A percentile compares a stretch with the other conserved stretches of the same genome.
These are phyloP conservation scores for Linnemannia hyalina DNA, from an alignment of 192 early-diverging fungal species.

Conservation along the genomic window DNA sequence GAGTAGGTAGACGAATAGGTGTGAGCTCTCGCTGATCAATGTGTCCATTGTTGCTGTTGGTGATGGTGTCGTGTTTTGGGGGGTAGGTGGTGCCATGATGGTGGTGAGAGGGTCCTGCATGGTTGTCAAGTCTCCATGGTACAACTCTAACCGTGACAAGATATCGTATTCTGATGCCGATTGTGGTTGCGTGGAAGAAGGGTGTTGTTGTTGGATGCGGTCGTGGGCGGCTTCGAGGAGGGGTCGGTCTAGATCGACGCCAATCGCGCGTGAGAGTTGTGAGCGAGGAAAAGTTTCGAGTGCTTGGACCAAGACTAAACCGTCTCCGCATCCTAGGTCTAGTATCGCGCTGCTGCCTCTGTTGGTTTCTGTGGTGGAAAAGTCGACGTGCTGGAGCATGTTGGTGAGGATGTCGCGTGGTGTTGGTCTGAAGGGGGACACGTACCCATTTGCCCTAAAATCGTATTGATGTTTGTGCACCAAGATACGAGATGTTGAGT, in stretches of 20 bases:
- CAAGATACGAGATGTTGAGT: too few species aligned
- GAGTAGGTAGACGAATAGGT: slow-evolving; percentile 45
- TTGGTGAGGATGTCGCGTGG: slow-evolving; percentile 31
- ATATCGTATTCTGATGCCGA: neutral
- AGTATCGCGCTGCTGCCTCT: neutral
- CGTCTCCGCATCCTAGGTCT: slow-evolving; percentile 48
- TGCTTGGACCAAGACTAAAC: slow-evolving; percentile 34
- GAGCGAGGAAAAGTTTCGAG: slow-evolving; percentile 35
- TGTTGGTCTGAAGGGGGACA: slow-evolving; percentile 42
- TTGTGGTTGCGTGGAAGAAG: neutral
- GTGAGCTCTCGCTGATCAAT: slow-evolving; percentile 19
- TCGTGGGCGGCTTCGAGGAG: slow-evolving; percentile 24
- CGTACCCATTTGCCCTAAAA: slow-evolving; percentile 36
- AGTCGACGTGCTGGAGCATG: slow-evolving; percentile 29
- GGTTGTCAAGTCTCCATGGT: slow-evolving; percentile 32
- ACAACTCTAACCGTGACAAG: slow-evolving; percentile 27
- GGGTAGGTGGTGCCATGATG: neutral
- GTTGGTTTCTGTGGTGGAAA: neutral
- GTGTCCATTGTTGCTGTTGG: slow-evolving; percentile 14
- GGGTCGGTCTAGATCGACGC: slow-evolving; percentile 33
- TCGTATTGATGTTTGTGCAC: too few species aligned
- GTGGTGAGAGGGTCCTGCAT: slow-evolving; percentile 9
- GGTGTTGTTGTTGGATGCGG: slow-evolving; percentile 5
- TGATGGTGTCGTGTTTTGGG: neutral
- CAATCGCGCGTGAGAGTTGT: slow-evolving; percentile 25